A percentile compares a stretch with the other conserved stretches of the same genome.
Conservation (phyloP, 1,284 basidiomycete genomes). For the Sanguinoderma infundibulare region DNA sequence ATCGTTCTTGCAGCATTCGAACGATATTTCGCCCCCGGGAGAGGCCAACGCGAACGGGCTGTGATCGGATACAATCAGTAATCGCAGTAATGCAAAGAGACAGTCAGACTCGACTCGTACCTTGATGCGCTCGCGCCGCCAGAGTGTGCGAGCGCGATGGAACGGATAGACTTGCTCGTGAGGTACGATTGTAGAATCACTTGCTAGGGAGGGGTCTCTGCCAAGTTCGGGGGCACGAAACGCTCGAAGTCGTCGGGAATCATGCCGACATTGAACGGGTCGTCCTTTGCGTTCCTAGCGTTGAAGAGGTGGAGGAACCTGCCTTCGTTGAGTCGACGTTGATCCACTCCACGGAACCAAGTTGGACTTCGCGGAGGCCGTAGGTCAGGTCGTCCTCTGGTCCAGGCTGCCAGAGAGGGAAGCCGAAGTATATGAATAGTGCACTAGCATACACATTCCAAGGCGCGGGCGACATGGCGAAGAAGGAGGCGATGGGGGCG, state of each 20-base stretch:
- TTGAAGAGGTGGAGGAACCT: conserved; percentile 19
- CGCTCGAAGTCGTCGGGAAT: background rate
- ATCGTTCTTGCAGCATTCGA: too few species aligned
- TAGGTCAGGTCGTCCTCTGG: background rate
- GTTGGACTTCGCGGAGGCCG: background rate
- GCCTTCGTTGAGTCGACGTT: too few species aligned
- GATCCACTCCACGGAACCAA: conserved; percentile 20
- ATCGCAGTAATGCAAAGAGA: too few species aligned
- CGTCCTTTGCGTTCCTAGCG: background rate
- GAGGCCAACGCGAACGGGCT: too few species aligned
- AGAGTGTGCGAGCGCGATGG: too few species aligned
- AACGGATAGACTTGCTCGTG: background rate
- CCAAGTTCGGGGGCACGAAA: background rate
- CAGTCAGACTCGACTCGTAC: too few species aligned
- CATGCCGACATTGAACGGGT: background rate
- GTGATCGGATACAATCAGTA: too few species aligned
- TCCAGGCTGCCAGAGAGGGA: background rate
- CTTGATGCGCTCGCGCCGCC: too few species aligned
- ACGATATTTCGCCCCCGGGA: too few species aligned
- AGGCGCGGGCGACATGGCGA: too few species aligned
- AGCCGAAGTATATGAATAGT: background rate
- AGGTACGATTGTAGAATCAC: background rate
- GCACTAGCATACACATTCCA: background rate
- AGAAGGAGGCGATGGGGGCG: too few species aligned
- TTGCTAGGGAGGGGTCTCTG: background rate